Base-by-base conservation (phyloP, 2,329 filamentous ascomycete species). In the Chalara sp. region DNA sequence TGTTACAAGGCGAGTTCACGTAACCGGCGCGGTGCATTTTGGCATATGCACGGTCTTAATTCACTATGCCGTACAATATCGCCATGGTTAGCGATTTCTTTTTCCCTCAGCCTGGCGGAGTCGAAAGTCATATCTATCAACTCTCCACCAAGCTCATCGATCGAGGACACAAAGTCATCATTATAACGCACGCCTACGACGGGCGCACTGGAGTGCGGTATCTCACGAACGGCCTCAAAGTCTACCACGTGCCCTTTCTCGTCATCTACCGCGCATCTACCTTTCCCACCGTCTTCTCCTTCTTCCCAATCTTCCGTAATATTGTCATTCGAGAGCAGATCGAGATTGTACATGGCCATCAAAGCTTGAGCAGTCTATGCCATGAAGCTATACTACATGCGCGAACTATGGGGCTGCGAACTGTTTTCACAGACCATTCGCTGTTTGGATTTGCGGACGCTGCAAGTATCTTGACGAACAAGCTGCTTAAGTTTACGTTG, bases 41-140 rank as follows among this genome's bases (percentile, higher is more conserved):
- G n/a, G n/a, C n/a, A n/a, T n/a, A n/a, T n/a, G n/a, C n/a, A n/a
- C n/a, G n/a, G n/a, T n/a, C n/a, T n/a, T n/a, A n/a, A n/a, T n/a
- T 51, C 52, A 62, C 41, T 8, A 67, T 66, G 63, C 62, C 63
- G 71, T 85, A 84, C 69, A 84, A 82, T 64, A 85, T 85, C 71
- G 82, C 81, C 56, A 99, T 99, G 93, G 88, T 96, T 68, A 91
- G 92, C 79, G 93, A 99, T 76, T 96, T 95, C 79, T 99, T 99
- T 83, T 99, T 95, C 67, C 93, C 93, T 11, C 92, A 97, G 65
- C 92, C 93, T 48, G 91, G 93, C 65, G 93, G 93, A 62, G 83
- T 99, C 58, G 93, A 99, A 73, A 95, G 89, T 69, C 93, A 99
- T 71, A 97, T 99, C 63, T 99, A 99, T 73, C 93, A 99, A 70